phyloP scores from a whole-genome alignment of 2,329 filamentous ascomycete genomes.

The Cadophora sp. region DNA sequence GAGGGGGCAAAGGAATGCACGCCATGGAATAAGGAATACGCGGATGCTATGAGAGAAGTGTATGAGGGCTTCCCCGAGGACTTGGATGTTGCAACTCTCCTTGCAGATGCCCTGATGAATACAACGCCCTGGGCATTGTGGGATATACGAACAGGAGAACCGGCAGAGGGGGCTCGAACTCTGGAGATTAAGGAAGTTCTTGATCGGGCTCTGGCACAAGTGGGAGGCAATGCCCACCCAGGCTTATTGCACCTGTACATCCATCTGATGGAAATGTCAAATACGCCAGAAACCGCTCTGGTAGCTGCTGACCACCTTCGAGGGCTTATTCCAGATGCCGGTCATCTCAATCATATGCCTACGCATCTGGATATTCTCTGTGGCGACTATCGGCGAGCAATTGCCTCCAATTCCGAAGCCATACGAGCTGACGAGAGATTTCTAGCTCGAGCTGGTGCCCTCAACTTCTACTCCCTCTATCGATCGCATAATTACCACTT shows the following conservation, averaged over 20 bases:
- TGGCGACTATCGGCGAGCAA: conserved; percentile 72
- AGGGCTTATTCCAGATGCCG: conserved; percentile 70
- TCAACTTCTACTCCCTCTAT: conserved; percentile 81
- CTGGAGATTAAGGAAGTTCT: conserved; percentile 64
- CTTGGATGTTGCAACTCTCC: conserved; percentile 68
- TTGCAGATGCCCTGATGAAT: conserved; percentile 71
- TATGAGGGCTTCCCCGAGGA: conserved; percentile 60
- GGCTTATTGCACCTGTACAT: conserved; percentile 79
- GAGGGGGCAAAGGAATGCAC: conserved; percentile 56
- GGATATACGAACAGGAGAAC: conserved; percentile 64
- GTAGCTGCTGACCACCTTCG: conserved; percentile 67
- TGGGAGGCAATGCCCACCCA: conserved; percentile 63
- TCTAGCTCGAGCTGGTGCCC: conserved; percentile 61
- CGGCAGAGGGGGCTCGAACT: conserved; percentile 60
- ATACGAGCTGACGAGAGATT: conserved; percentile 73
- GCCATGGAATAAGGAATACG: conserved; percentile 65
- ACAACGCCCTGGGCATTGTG: conserved; percentile 70
- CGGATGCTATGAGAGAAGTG: conserved; percentile 63
- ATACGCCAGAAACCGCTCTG: conserved; percentile 66
- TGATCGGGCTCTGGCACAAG: conserved; percentile 60
- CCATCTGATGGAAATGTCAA: conserved; percentile 80
- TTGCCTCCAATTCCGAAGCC: conserved; percentile 71
- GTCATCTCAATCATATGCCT: conserved; percentile 79
- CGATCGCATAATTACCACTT: conserved; percentile 79
- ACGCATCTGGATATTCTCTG: conserved; percentile 77